These are phyloP conservation scores for Coprinellus micaceus DNA, from an alignment of 768 basidiomycete genomes.

Conservation along the genomic window DNA sequence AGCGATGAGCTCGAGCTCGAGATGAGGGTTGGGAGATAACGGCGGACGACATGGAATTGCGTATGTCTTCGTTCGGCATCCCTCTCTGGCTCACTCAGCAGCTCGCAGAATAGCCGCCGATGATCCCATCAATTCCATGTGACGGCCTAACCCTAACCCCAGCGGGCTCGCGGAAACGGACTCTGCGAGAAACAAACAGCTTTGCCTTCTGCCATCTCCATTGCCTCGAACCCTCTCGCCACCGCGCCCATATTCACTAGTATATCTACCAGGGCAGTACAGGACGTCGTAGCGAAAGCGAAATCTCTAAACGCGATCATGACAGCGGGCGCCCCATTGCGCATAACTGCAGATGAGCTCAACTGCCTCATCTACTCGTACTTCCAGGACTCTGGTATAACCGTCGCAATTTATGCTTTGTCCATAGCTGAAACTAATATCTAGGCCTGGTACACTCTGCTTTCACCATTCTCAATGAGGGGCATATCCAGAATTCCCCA, in stretches of 20 bases:
- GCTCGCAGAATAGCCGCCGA: no score
- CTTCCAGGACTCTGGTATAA: constrained; percentile 72
- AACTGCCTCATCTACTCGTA: constrained; percentile 85
- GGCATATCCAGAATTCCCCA: constrained; percentile 64
- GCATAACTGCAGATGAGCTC: constrained; percentile 76
- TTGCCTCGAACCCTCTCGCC: neutral
- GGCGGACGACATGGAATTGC: neutral
- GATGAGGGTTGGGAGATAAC: neutral
- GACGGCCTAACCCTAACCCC: constrained; percentile 6
- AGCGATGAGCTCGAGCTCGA: neutral
- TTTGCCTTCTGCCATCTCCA: neutral
- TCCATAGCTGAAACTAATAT: no score
- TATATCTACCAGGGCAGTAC: neutral
- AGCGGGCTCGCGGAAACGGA: neutral
- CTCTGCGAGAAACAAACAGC: neutral
- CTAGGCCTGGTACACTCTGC: constrained; percentile 80
- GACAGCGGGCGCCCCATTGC: constrained; percentile 45
- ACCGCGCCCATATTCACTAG: neutral
- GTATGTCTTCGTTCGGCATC: neutral
- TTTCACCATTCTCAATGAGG: constrained; percentile 75
- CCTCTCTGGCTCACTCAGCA: no score
- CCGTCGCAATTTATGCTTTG: no score
- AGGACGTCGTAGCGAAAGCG: no score
- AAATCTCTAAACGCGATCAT: constrained; percentile 11
- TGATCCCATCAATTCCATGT: neutral